Base-by-base conservation (phyloP, 192 early-diverging fungal genomes). In the Phycomyces blakesleeanus region DNA sequence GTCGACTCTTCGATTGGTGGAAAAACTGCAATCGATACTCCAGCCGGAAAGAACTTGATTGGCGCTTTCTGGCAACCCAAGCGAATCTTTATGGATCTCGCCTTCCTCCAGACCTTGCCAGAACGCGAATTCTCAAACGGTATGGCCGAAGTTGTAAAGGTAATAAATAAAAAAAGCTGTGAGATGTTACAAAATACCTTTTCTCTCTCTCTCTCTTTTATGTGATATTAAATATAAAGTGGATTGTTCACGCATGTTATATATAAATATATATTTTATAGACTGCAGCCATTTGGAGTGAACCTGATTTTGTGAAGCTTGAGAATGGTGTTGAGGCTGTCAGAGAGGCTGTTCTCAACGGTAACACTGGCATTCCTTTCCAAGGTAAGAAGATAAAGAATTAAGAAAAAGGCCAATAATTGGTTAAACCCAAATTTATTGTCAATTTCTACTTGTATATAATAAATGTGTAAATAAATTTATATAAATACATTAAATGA, bases 1-100 rank as follows among this genome's bases (percentile, higher is more conserved):
- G 94, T 97, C 5, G 96, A 98, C 75, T 97, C 94, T 12, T 96
- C 93, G 15, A 91, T 99, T 58, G 94, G 93, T 55, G 97, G 97
- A 20, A 97, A 97, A 80, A 96, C 94, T 3, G 94, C 94, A 0
- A 85, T 99, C n/a, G 97, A 97, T 76, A 93, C 91, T 5, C 93
- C 95, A 5, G 81, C 86, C 54, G 97, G 94, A 37, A 99, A 99
- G 81, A 95, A 97, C 76, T 78, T 97, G 20, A 87, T 97, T 61
- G 93, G 97, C 14, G 87, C 94, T 16, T 97, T 99, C 83, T 95
- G 94, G 85, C 95, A 99, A 73, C 97, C 97, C 6, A 76, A 85
- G 69, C 87, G 89, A 25, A 94, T 95, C 41, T 99, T 87, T 70
- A 95, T 97, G 73, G 95, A 99, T 77, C 74, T 94, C 47, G 69